Conservation (phyloP, 2,329 filamentous ascomycete species). For the Claviceps digitariae region DNA sequence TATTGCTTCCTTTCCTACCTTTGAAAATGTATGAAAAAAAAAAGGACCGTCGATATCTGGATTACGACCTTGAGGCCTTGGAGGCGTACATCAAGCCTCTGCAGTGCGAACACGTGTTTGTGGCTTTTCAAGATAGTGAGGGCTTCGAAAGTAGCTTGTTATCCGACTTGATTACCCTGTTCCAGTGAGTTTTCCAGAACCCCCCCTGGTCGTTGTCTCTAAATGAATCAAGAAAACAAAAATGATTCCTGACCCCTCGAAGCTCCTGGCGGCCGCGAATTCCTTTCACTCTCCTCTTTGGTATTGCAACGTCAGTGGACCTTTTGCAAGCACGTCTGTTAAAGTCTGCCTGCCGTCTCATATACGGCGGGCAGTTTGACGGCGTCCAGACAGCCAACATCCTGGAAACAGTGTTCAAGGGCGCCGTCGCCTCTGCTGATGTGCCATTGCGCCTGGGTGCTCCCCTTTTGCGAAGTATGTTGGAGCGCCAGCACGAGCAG, state of each 20-base stretch:
- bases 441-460: constrained; percentile 50
- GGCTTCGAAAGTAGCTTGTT: constrained; percentile 64
- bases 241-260: constrained; percentile 14
- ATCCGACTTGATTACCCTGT: constrained; percentile 54
- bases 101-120: constrained; percentile 44
- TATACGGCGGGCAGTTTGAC: constrained; percentile 63
- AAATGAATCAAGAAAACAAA: no score
- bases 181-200: constrained; percentile 40
- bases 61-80: constrained; percentile 66
- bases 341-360: constrained; percentile 50
- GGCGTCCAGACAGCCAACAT: constrained; percentile 60
- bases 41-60: constrained; percentile 52
- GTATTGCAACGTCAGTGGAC: constrained; percentile 69
- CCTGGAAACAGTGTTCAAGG: constrained; percentile 58
- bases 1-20: no score
- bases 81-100: constrained; percentile 43
- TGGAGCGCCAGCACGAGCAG: constrained; percentile 64
- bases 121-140: constrained; percentile 71
- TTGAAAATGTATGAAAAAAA: no score
- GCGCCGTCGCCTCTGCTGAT: constrained; percentile 44
- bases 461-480: constrained; percentile 44
- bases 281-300: constrained; percentile 64
- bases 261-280: constrained; percentile 58
- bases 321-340: constrained; percentile 63
- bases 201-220: no score